Conservation (phyloP, 495 filamentous ascomycete species). For the Aspergillus bertholletiae region DNA sequence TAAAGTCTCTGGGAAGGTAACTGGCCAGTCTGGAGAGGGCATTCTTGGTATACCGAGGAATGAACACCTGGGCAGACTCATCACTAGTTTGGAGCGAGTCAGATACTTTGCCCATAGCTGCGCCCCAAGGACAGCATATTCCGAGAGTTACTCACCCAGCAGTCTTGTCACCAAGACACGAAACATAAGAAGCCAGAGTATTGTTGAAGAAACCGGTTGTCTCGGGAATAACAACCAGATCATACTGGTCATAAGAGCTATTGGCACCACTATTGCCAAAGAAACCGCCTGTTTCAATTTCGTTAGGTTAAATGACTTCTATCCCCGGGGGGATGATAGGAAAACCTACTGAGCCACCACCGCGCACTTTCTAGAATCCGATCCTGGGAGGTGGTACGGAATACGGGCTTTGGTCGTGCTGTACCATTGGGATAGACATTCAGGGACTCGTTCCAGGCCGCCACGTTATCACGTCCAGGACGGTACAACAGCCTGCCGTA, state of each 20-base stretch:
- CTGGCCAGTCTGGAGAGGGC: slow-evolving; percentile 20
- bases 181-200: slow-evolving; percentile 43
- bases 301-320: slow-evolving; percentile 7
- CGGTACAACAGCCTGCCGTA: slow-evolving; percentile 51
- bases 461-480: slow-evolving; percentile 30
- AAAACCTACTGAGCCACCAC: slow-evolving; percentile 36
- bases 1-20: slow-evolving; percentile 34
- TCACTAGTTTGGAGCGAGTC: slow-evolving; percentile 11
- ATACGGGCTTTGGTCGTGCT: slow-evolving; percentile 38
- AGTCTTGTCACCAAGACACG: slow-evolving; percentile 18
- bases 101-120: neutral
- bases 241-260: slow-evolving; percentile 34
- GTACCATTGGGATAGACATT: slow-evolving; percentile 45
- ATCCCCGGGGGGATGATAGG: neutral
- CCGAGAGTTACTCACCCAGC: slow-evolving; percentile 8
- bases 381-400: slow-evolving; percentile 48
- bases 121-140: neutral
- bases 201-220: slow-evolving; percentile 42
- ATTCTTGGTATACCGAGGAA: slow-evolving; percentile 21
- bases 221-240: slow-evolving; percentile 47
- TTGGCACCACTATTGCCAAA: slow-evolving; percentile 34
- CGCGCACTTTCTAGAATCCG: slow-evolving; percentile 47
- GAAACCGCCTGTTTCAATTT: slow-evolving; percentile 27
- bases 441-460: slow-evolving; percentile 39
- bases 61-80: slow-evolving; percentile 19